These are phyloP conservation scores for Anthracocystis panici-leucophaei DNA, from an alignment of 1,284 basidiomycete genomes.

Conservation along the genomic window DNA sequence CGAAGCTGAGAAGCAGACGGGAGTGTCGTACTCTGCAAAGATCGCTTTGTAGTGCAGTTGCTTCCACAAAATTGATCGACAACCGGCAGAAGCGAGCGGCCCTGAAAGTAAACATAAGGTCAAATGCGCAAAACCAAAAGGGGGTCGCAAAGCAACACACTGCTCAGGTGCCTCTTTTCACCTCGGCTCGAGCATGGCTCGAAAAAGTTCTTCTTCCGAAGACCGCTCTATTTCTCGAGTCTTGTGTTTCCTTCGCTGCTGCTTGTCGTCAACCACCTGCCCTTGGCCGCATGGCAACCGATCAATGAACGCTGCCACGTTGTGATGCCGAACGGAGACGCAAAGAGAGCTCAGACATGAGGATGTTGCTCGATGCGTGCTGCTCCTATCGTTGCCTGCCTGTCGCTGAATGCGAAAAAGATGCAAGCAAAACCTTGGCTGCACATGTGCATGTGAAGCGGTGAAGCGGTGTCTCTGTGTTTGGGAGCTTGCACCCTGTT, in stretches of 20 bases:
- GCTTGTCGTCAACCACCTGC: not conserved
- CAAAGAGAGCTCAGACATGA: not conserved
- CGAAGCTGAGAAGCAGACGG: too few relatives aligned
- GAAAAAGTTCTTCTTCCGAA: not conserved
- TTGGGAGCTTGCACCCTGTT: slow-evolving; percentile 25
- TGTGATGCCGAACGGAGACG: not conserved
- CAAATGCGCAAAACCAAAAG: not conserved
- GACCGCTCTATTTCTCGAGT: not conserved
- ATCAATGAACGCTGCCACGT: not conserved
- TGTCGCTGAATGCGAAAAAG: not conserved
- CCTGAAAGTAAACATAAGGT: slow-evolving; percentile 3
- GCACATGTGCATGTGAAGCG: slow-evolving; percentile 2
- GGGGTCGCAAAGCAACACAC: slow-evolving; percentile 4
- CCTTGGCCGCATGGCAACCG: too few relatives aligned
- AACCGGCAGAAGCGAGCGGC: slow-evolving; percentile 14
- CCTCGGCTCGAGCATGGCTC: not conserved
- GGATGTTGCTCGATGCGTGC: not conserved
- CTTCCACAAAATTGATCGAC: slow-evolving; percentile 8
- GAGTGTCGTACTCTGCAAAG: too few relatives aligned
- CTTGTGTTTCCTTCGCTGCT: not conserved
- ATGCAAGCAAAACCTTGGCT: slow-evolving; percentile 4
- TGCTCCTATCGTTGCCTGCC: not conserved
- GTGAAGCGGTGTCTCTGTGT: slow-evolving; percentile 5
- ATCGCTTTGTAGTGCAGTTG: too few relatives aligned
- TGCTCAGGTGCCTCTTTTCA: not conserved